phyloP scores from a whole-genome alignment of 768 basidiomycete genomes.

The Russula vinacea region DNA sequence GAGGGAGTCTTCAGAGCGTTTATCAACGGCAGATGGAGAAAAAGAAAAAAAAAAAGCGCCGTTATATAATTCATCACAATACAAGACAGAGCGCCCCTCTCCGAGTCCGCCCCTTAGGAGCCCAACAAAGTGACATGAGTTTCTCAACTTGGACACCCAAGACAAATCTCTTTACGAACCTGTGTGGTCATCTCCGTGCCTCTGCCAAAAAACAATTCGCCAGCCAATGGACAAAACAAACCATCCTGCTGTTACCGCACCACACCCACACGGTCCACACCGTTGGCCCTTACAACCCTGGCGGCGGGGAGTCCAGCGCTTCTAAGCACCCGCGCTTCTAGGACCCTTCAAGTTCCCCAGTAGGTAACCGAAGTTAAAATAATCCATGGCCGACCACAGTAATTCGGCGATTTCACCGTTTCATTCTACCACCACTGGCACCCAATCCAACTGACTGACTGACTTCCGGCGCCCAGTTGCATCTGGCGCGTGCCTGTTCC shows the following conservation, averaged over 20 bases:
- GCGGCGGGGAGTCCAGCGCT: neutral
- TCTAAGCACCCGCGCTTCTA: constrained; percentile 4
- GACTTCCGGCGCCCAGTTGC: too few species aligned
- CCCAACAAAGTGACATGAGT: neutral
- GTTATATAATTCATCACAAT: too few species aligned
- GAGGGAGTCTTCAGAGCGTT: neutral
- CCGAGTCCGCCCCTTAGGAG: too few species aligned
- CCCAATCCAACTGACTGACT: too few species aligned
- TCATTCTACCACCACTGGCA: too few species aligned
- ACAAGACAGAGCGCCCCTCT: too few species aligned
- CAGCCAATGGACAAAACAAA: neutral
- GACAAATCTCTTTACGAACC: neutral
- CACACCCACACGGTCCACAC: too few species aligned
- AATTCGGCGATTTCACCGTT: neutral
- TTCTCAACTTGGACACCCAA: neutral
- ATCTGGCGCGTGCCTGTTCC: too few species aligned
- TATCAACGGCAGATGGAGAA: neutral
- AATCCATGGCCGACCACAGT: neutral
- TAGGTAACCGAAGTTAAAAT: neutral
- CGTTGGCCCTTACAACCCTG: too few species aligned
- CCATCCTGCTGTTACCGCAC: neutral
- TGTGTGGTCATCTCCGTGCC: neutral
- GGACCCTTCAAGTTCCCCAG: neutral
- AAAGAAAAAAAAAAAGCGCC: neutral
- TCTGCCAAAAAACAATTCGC: neutral